Evolutionary conservation across 1,284 basidiomycete genomes (phyloP), one percentile per base, ranked within the genome.

Genomic region (Boletus smithii): DNA sequence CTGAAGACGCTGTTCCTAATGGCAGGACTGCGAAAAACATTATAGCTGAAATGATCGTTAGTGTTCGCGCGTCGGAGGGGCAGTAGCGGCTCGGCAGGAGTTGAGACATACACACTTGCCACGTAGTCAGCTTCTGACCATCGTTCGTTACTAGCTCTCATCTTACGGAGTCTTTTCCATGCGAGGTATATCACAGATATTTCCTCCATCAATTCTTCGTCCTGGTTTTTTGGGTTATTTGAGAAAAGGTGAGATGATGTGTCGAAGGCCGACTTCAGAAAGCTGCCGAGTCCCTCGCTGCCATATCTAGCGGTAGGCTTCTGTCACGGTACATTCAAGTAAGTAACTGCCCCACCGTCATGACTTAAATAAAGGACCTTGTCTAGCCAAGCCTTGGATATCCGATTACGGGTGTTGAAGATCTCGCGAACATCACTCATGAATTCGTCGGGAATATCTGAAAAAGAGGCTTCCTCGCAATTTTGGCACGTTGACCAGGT

Each of bases 81-180:
- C 41, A 23, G 34, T 18, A 29, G 27, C n/a, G 29, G 10, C 24
- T n/a, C 20, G 14, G 6, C 29, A 20, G 41, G 29, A 57, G 16
- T 7, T 20, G 23, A 44, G 35, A 59, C 74, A 48, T 59, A 79
- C 75, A 81, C 76, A 47, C 76, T 76, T 11, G 71, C 69, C n/a
- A 72, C 75, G 50, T 72, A 80, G 50, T 80, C 79, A 0, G 75
- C 75, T 54, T 81, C 80, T 3, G 75, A 78, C 65, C 71, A 76
- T 51, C 67, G 73, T 47, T 74, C 71, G 17, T 69, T 69, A 3
- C 71, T 70, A 7, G 60, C 59, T 18, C 63, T 68, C 75, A 80
- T 75, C 48, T 59, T 62, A 7, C 59, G 57, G 3, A 80, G 65
- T 27, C 68, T 66, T 23, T 69, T 65, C 73, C 75, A 79, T 3